phyloP scores from a whole-genome alignment of 495 filamentous ascomycete genomes.

The Amorphotheca resinae region DNA sequence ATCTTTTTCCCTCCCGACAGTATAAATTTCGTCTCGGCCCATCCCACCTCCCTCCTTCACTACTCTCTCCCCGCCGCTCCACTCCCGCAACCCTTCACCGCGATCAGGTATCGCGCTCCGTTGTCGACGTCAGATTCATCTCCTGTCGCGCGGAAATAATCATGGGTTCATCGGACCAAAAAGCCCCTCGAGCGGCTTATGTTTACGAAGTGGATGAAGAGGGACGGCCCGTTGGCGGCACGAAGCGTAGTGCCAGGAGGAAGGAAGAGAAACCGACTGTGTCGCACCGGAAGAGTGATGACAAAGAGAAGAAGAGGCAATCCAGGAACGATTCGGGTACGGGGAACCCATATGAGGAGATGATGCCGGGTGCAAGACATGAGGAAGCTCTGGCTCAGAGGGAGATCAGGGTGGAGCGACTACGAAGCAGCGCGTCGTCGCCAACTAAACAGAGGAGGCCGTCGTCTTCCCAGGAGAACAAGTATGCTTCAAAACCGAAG shows the following conservation, averaged over 20 bases:
- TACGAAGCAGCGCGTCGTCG: conserved; percentile 8
- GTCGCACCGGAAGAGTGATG: conserved; percentile 4
- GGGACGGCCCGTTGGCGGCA: conserved; percentile 27
- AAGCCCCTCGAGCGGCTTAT: conserved; percentile 23
- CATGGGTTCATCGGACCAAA: conserved; percentile 1
- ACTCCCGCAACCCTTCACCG: neutral
- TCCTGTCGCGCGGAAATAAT: conserved; percentile 2
- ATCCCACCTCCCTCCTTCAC: conserved; percentile 1
- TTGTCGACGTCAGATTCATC: neutral
- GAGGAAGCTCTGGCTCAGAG: neutral
- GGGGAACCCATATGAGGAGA: neutral
- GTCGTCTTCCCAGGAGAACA: conserved; percentile 12
- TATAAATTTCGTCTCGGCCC: conserved; percentile 5
- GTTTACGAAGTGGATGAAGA: conserved; percentile 39
- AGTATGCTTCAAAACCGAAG: neutral
- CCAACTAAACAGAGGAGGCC: conserved; percentile 12
- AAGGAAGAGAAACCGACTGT: conserved; percentile 10
- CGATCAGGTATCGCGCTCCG: conserved; percentile 7
- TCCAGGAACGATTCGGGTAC: conserved; percentile 1
- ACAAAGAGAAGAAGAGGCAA: neutral
- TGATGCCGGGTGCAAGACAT: neutral
- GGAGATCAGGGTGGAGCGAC: conserved; percentile 3
- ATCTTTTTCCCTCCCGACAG: conserved; percentile 3
- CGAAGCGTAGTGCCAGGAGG: conserved; percentile 23
- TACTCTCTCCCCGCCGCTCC: neutral